Evolutionary conservation across 2,329 filamentous ascomycete genomes (phyloP), one percentile per base, ranked within the genome.

Genomic region (Stylonectria norvegica): DNA sequence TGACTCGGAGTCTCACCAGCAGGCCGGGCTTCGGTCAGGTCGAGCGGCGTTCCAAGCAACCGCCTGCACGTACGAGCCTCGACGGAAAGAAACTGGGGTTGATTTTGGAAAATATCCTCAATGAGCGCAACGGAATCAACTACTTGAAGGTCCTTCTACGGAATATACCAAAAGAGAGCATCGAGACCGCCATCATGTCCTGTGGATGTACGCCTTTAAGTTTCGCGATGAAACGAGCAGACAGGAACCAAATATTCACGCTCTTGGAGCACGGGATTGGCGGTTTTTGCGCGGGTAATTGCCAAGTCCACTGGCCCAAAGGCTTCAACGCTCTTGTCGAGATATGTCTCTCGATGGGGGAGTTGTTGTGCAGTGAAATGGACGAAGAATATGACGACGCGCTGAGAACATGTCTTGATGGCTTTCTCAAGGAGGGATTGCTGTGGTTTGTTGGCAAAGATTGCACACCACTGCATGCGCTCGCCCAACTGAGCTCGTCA

Each of bases 151-250:
- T 43, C 3, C 33, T 56, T 5, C 45, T 56, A 22, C 18, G 37
- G 5, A 30, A 50, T 3, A 32, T 52, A 12, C 45, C 53, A 3
- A 47, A 36, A 35, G 29, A 45, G 3, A 39, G 52, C 5, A 5
- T 57, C 2, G 38, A 33, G 22, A 32, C 44, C 10, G 52, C 52
- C 11, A 33, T 51, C 25, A 23, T 57, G 40, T 50, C 54, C 11
- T 57, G 54, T n/a, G 40, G 43, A 1, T 57, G 54, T 16, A 57
- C 52, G 17, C 47, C 57, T 10, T 38, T 57, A 27, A 57, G 54
- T 22, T 53, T 48, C 17, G 48, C 52, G n/a, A 42, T 49, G 1
- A 25, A 38, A 0, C 19, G 31, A 1, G 7, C 19, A 4, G 25
- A 33, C 10, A 34, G 42, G 11, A 27, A 33, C 0, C 33, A 46